phyloP scores from a whole-genome alignment of 345 rosid genomes.

The Hypericum androsaemum region DNA sequence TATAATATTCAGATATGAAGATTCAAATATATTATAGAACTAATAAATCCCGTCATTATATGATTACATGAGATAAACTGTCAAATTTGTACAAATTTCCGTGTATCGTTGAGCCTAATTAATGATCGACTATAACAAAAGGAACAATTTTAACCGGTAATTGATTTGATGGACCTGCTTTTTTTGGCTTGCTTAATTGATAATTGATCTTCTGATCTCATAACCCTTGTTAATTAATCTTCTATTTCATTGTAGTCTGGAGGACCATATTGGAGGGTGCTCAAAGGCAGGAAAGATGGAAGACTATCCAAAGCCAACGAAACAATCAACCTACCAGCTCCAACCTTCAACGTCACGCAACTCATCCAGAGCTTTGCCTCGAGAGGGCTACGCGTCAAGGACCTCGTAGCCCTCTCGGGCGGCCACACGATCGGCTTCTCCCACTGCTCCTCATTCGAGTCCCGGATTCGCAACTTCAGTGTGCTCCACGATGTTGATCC shows the following conservation, averaged over 20 bases:
- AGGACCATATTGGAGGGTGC: constrained; percentile 61
- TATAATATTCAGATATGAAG: too few species aligned
- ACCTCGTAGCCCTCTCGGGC: constrained; percentile 76
- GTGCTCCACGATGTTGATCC: constrained; percentile 52
- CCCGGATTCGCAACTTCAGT: constrained; percentile 53
- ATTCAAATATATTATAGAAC: too few species aligned
- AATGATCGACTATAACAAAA: too few species aligned
- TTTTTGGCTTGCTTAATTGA: background rate
- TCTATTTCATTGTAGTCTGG: constrained; percentile 36
- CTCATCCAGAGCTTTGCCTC: constrained; percentile 59
- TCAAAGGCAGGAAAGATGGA: constrained; percentile 80
- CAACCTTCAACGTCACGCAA: constrained; percentile 54
- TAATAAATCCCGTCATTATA: too few species aligned
- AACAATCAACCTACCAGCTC: constrained; percentile 57
- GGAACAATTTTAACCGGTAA: background rate
- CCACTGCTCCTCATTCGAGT: constrained; percentile 70
- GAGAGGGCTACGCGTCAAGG: constrained; percentile 59
- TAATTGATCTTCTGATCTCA: too few species aligned
- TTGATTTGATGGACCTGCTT: background rate
- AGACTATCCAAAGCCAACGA: constrained; percentile 52
- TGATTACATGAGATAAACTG: too few species aligned
- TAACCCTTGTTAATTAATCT: too few species aligned
- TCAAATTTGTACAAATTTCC: too few species aligned
- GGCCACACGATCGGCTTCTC: constrained; percentile 75
- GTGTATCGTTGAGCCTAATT: too few species aligned